Evolutionary conservation across 2,329 filamentous ascomycete species (phyloP).

Genomic region (Septoria linicola): DNA sequence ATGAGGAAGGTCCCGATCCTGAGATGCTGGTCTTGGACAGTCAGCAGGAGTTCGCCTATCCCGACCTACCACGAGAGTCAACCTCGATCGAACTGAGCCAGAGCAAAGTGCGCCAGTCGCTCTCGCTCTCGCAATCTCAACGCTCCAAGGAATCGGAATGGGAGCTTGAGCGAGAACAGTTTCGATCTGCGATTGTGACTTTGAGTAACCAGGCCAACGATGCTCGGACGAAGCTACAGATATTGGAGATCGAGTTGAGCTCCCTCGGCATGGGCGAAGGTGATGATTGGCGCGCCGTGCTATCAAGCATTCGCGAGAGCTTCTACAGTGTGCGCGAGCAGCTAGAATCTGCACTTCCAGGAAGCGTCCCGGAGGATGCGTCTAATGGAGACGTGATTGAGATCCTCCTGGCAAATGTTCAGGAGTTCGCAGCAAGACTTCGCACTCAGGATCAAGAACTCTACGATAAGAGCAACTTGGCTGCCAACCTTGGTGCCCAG

Average conservation of each 20-base stretch:
- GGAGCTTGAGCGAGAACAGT: slow-evolving; percentile 30
- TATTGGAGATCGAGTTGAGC: slow-evolving; percentile 46
- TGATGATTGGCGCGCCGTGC: slow-evolving; percentile 38
- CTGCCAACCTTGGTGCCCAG: slow-evolving; percentile 40
- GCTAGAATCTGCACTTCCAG: slow-evolving; percentile 45
- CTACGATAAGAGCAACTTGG: slow-evolving; percentile 34
- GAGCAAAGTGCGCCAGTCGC: slow-evolving; percentile 14
- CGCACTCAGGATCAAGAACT: slow-evolving; percentile 38
- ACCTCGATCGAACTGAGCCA: slow-evolving; percentile 12
- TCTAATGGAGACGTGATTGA: slow-evolving; percentile 43
- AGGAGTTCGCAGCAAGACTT: slow-evolving; percentile 41
- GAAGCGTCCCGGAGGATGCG: slow-evolving; percentile 38
- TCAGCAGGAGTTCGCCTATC: slow-evolving; percentile 31
- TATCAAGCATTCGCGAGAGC: slow-evolving; percentile 44
- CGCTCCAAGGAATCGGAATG: slow-evolving; percentile 19
- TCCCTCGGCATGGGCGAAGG: slow-evolving; percentile 43
- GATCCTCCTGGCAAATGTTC: slow-evolving; percentile 38
- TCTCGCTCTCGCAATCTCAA: slow-evolving; percentile 19
- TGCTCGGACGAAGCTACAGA: slow-evolving; percentile 42
- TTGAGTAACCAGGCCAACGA: slow-evolving; percentile 42
- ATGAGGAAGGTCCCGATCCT: slow-evolving; percentile 24
- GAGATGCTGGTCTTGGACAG: slow-evolving; percentile 37
- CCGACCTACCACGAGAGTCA: slow-evolving; percentile 25
- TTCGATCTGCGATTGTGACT: slow-evolving; percentile 44
- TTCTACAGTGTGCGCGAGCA: slow-evolving; percentile 43